Evolutionary conservation across 345 rosid species (phyloP).

Genomic region (Dipteronia dyeriana): DNA sequence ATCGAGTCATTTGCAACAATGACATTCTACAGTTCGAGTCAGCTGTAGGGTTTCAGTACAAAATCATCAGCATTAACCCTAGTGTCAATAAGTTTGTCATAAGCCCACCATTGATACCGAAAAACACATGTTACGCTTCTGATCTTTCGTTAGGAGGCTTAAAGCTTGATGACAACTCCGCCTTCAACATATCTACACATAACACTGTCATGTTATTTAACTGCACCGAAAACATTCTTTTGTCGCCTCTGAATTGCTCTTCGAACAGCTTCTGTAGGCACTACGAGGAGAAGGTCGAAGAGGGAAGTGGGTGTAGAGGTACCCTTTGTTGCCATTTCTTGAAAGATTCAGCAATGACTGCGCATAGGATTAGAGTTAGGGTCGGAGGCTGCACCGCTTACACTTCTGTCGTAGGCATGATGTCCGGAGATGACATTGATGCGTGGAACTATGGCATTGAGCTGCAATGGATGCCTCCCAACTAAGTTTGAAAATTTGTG

Average conservation of each 20-base stretch:
- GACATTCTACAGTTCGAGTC: conserved; percentile 44
- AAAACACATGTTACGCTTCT: conserved; percentile 44
- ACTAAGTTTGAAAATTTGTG: conserved; percentile 19
- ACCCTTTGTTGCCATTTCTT: conserved; percentile 64
- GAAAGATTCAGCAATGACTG: conserved; percentile 59
- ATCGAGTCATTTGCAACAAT: conserved; percentile 47
- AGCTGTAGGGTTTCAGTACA: conserved; percentile 34
- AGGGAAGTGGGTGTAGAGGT: conserved; percentile 41
- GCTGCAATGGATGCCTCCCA: conserved; percentile 58
- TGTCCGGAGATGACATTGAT: conserved; percentile 26
- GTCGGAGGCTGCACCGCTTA: conserved; percentile 61
- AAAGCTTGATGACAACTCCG: conserved; percentile 42
- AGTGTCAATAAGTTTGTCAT: conserved; percentile 40
- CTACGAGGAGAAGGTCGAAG: conserved; percentile 37
- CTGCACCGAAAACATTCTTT: conserved; percentile 45
- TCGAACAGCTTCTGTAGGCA: conserved; percentile 48
- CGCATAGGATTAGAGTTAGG: conserved; percentile 52
- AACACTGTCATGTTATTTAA: conserved; percentile 63
- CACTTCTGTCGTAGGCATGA: conserved; percentile 44
- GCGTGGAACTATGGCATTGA: conserved; percentile 60
- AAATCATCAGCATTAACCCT: conserved; percentile 47
- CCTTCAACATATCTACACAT: conserved; percentile 58
- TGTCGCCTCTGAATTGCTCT: conserved; percentile 56
- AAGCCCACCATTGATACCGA: conserved; percentile 39
- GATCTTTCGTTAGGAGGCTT: conserved; percentile 52